These are phyloP conservation scores for Aspergillus oerlinghausenensis DNA, from an alignment of 2,329 filamentous ascomycete species.

Conservation along the genomic window DNA sequence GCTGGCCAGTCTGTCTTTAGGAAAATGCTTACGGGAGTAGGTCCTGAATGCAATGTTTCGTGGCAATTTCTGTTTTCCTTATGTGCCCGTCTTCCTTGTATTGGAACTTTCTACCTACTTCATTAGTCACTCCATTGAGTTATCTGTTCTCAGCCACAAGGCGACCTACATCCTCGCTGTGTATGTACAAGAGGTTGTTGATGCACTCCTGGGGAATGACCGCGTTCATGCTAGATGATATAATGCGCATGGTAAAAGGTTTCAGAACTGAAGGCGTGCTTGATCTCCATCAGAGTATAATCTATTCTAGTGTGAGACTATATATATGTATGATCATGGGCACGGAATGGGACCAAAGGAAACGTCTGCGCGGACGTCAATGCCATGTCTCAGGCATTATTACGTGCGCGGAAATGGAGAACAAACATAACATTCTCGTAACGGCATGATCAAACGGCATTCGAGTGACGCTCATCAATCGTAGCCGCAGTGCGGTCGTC, in stretches of 20 bases:
- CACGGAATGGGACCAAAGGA: background rate
- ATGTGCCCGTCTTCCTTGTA: background rate
- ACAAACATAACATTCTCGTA: background rate
- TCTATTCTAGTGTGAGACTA: background rate
- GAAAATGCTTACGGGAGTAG: background rate
- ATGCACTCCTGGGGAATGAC: too few species aligned
- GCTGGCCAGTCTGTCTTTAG: background rate
- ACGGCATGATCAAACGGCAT: conserved; percentile 4
- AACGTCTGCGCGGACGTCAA: background rate
- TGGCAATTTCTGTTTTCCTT: background rate
- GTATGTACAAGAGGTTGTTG: background rate
- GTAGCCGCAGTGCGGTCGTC: background rate
- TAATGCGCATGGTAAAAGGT: background rate
- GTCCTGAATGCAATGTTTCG: background rate
- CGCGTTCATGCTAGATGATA: background rate
- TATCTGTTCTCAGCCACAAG: background rate
- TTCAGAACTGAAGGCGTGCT: background rate
- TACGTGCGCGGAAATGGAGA: background rate
- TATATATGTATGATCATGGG: background rate
- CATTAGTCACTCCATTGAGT: too few species aligned
- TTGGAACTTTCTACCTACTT: background rate
- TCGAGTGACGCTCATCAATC: conserved; percentile 3
- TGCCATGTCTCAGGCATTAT: background rate
- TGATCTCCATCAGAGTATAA: background rate
- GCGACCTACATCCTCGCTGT: background rate